These are phyloP conservation scores for Aphanocladium album DNA, from an alignment of 2,329 filamentous ascomycete genomes.

Conservation along the genomic window DNA sequence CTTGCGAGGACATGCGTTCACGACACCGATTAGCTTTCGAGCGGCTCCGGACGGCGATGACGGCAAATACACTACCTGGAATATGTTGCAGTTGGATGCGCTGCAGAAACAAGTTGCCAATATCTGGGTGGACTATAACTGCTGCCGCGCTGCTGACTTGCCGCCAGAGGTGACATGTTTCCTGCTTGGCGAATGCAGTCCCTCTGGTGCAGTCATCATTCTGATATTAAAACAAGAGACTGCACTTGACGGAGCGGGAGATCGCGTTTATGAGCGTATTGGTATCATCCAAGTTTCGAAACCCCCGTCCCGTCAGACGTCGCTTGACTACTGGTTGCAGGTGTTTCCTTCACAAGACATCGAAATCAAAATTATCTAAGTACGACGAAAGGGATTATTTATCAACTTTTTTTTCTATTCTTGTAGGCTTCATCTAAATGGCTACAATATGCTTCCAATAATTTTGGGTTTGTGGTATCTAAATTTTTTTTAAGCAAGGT, in stretches of 20 bases:
- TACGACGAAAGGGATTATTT: neutral
- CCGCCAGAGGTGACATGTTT: neutral
- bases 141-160: neutral
- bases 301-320: neutral
- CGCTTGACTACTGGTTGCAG: neutral
- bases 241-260: neutral
- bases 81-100: constrained; percentile 6
- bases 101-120: constrained; percentile 5
- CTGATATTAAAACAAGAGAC: neutral
- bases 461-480: neutral
- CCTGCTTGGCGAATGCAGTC: constrained; percentile 5
- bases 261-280: neutral
- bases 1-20: constrained; percentile 2
- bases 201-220: neutral
- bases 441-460: neutral
- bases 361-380: neutral
- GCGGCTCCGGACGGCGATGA: neutral
- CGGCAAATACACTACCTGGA: neutral
- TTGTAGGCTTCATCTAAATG: neutral
- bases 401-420: neutral
- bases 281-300: neutral
- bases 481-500: constrained; percentile 17
- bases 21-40: neutral
- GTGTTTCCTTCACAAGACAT: neutral
- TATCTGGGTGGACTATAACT: constrained; percentile 14